phyloP scores from a whole-genome alignment of 441 rosid genomes.

The Macaranga tanarius region DNA sequence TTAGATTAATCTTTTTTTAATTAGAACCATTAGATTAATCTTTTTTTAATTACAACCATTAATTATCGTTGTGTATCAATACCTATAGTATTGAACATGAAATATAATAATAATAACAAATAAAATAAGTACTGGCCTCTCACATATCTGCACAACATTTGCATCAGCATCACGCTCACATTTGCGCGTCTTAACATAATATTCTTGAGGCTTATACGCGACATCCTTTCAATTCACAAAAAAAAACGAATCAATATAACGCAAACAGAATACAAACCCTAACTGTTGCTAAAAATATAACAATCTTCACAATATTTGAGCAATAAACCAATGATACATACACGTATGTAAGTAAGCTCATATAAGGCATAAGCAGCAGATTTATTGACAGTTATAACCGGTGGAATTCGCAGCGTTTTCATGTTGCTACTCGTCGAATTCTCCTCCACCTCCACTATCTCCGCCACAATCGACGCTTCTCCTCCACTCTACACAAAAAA shows the following conservation, averaged over 20 bases:
- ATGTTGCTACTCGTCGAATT: constrained; percentile 64
- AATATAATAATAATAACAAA: not conserved
- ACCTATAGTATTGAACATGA: not conserved
- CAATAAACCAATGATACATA: constrained; percentile 22
- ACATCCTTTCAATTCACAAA: constrained; percentile 61
- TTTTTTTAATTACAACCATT: no score
- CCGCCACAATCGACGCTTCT: constrained; percentile 89
- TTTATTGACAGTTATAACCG: constrained; percentile 74
- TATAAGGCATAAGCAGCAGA: constrained; percentile 76
- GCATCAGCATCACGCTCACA: constrained; percentile 83
- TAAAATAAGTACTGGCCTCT: constrained; percentile 45
- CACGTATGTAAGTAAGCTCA: constrained; percentile 73
- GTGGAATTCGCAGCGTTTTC: constrained; percentile 81
- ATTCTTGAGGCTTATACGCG: constrained; percentile 80
- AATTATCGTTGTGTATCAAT: no score
- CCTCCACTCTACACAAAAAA: constrained; percentile 60
- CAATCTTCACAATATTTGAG: not conserved
- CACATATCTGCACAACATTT: constrained; percentile 67
- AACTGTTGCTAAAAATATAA: not conserved
- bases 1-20: no score
- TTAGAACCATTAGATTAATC: no score
- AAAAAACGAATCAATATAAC: no score
- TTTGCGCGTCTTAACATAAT: constrained; percentile 68
- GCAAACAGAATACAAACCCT: no score
- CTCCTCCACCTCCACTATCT: constrained; percentile 92